A percentile compares a stretch with the other conserved stretches of the same genome.
Conservation (phyloP, 805 yeast species). For the Saccharomycopsis fibuligera region DNA sequence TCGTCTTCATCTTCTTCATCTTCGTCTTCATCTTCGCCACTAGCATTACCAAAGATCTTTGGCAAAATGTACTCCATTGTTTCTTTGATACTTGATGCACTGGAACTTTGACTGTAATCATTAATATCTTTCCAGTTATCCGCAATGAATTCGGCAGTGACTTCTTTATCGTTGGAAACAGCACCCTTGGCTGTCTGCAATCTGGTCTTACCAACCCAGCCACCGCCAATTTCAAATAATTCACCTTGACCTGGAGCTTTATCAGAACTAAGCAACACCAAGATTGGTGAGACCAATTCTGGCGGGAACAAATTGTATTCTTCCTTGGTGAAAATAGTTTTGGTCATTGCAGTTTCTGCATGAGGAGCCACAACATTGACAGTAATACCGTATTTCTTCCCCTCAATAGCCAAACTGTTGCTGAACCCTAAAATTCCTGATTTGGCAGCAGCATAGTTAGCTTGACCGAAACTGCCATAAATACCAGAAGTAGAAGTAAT, state of each 20-base stretch:
- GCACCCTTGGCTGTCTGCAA: constrained; percentile 92
- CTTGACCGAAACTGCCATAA: constrained; percentile 96
- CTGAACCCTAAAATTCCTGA: constrained; percentile 82
- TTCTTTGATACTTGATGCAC: constrained; percentile 56
- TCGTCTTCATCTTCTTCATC: constrained; percentile 40
- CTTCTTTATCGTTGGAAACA: constrained; percentile 41
- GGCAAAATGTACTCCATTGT: constrained; percentile 73
- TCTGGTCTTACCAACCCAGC: constrained; percentile 92
- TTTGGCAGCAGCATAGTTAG: constrained; percentile 93
- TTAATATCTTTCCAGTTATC: constrained; percentile 61
- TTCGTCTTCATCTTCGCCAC: constrained; percentile 36
- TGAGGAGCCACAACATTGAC: constrained; percentile 91
- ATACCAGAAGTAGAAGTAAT: constrained; percentile 95
- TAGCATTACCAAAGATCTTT: constrained; percentile 42
- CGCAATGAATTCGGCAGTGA: constrained; percentile 63
- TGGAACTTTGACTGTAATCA: constrained; percentile 41
- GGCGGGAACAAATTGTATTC: constrained; percentile 84
- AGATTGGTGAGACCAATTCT: constrained; percentile 83
- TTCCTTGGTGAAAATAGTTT: constrained; percentile 70
- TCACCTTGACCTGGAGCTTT: constrained; percentile 70
- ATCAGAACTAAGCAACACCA: constrained; percentile 73
- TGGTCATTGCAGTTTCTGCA: constrained; percentile 97
- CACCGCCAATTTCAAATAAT: constrained; percentile 90
- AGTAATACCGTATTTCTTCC: constrained; percentile 66
- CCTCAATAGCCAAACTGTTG: constrained; percentile 84